Base-by-base conservation (phyloP, 2,329 filamentous ascomycete genomes). In the Leptographium flavum region DNA sequence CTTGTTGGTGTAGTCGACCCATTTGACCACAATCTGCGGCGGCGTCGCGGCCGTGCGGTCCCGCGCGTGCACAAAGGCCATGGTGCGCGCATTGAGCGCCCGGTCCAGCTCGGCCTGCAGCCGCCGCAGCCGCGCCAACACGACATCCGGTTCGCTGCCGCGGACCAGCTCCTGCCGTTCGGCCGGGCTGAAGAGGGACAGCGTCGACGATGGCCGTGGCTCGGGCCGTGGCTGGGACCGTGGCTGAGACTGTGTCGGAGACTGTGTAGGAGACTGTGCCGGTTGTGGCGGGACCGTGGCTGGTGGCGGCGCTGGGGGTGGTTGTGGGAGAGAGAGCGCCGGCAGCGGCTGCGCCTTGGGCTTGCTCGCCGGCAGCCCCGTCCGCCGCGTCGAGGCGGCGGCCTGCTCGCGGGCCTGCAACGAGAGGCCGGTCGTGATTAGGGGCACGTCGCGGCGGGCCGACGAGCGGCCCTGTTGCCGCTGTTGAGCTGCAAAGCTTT, bases 1-100 rank as follows among this genome's bases (percentile, higher is more conserved):
- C 58, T 87, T 87, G 61, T 87, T 86, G 48, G 83, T 87, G 60
- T 92, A 92, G 58, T 92, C 85, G 7, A 92, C 85, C 85, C 85
- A 92, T 57, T 88, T 87, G 11, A 81, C 74, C 13, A 81, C 77
- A 38, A 81, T 74, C 57, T 79, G 63, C 57, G 81, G 71, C 57
- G 81, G 61, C 49, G 78, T 63, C 56, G 81, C 57, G 57, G 72
- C 65, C 45, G 70, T 60, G 50, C 69, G 62, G 47, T 71, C 65
- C 61, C 75, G 72, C 10, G 45, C 44, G 0, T 69, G 71, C 41
- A 79, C 64, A 45, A 78, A 67, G 19, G 76, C 76, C 69, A 76
- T 79, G 1, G 75, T 69, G 55, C 78, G 70, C 33, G 77, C 68
- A 53, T 81, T 81, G 8, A 81, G 61, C 3, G 77, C 76, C 39